Base-by-base conservation (phyloP, 1,139 yeast genomes). In the Candida glucosophila region DNA sequence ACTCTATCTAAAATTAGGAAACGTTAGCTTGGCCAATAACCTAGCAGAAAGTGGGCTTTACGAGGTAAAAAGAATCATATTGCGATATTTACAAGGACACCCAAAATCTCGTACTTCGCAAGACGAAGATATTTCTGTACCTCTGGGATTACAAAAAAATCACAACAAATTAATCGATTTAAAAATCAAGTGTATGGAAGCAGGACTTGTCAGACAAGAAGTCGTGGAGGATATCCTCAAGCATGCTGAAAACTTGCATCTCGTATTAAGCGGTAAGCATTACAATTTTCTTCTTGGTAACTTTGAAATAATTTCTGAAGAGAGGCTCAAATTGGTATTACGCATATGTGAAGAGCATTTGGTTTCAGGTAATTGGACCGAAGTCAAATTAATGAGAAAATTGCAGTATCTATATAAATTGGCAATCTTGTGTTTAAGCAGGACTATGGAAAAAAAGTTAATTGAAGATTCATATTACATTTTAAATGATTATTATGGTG, bases 291-390 rank as follows among this genome's bases (percentile, higher is more conserved):
- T n/a, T n/a, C n/a, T n/a, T n/a, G n/a, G n/a, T n/a, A n/a, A n/a
- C n/a, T n/a, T n/a, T n/a, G n/a, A n/a, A n/a, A n/a, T n/a, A n/a
- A n/a, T n/a, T n/a, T n/a, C n/a, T n/a, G n/a, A n/a, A n/a, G n/a
- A n/a, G n/a, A n/a, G n/a, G n/a, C n/a, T n/a, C n/a, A n/a, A n/a
- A n/a, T n/a, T n/a, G n/a, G 36, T 50, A 8, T 34, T 63, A 11
- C 29, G 30, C 2, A 36, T 40, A 15, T 44, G 57, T 24, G 68
- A 63, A 33, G 34, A 42, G 8, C 35, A 49, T 29, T 43, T 63
- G 26, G 46, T 55, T 3, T 22, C 40, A 5, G 63, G 58, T 2
- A 56, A 48, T 31, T 47, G 55, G 43, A 43, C 44, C n/a, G 60
- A 58, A 25, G 39, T 41, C 6, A 39, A 38, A 17, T 25, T 49